Evolutionary conservation across 176 grass and related monocot species (phyloP).

Genomic region (Tillandsia leiboldiana): DNA sequence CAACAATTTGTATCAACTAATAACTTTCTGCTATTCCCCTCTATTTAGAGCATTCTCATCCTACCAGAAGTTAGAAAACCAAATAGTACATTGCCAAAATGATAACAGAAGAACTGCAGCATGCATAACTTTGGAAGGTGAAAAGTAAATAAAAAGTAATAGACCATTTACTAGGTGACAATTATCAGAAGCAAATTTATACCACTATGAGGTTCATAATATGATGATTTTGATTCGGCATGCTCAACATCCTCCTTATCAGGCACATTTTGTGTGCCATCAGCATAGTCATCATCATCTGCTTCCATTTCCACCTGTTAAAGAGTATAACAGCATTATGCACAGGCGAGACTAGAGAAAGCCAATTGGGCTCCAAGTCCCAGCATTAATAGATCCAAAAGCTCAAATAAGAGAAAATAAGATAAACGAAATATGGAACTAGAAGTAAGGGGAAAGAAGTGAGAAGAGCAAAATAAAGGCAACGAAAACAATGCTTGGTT

Average conservation of each 20-base stretch:
- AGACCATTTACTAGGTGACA: neutral
- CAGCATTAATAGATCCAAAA: too few species aligned
- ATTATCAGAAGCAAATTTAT: slow-evolving; percentile 4
- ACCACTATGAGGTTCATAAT: slow-evolving; percentile 36
- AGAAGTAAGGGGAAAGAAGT: too few species aligned
- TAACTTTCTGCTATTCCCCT: too few species aligned
- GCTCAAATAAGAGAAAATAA: too few species aligned
- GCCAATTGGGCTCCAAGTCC: too few species aligned
- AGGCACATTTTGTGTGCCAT: slow-evolving; percentile 9
- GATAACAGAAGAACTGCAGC: slow-evolving; percentile 3
- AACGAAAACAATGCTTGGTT: too few species aligned
- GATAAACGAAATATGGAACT: too few species aligned
- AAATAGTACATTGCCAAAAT: neutral
- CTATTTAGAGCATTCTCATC: too few species aligned
- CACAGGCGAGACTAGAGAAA: neutral
- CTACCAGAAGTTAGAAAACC: neutral
- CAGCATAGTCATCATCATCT: slow-evolving; percentile 41
- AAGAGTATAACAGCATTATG: neutral
- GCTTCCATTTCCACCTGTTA: slow-evolving; percentile 94
- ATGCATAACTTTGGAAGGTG: neutral
- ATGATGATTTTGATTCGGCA: slow-evolving; percentile 19
- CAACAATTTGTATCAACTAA: too few species aligned
- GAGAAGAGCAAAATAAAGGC: too few species aligned
- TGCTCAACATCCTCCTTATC: slow-evolving; percentile 27
- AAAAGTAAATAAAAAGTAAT: slow-evolving; percentile 10